Evolutionary conservation across 345 rosid genomes (phyloP).

Genomic region (Melaleuca alternifolia): DNA sequence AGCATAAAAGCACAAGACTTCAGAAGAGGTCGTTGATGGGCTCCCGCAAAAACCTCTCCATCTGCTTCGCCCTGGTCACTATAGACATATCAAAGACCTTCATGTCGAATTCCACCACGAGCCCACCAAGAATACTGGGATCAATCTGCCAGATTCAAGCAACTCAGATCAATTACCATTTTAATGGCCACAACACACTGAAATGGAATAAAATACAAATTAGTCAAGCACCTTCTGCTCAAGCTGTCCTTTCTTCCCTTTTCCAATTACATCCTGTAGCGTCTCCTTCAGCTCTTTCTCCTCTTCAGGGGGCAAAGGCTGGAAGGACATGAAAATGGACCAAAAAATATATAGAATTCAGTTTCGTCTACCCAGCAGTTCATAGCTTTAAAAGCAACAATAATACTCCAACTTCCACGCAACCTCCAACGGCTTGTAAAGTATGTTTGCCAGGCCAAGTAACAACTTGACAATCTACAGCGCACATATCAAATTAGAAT

Average conservation of each 20-base stretch:
- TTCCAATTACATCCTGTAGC: conserved; percentile 63
- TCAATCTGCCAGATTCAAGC: conserved; percentile 47
- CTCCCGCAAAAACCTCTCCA: conserved; percentile 90
- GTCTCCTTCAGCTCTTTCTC: conserved; percentile 83
- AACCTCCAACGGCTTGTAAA: neutral
- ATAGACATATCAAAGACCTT: conserved; percentile 98
- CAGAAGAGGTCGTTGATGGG: conserved; percentile 17
- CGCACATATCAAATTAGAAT: neutral
- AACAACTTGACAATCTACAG: neutral
- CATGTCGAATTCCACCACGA: conserved; percentile 69
- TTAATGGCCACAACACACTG: neutral
- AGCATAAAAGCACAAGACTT: neutral
- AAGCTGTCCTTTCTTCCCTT: conserved; percentile 62
- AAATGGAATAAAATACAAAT: neutral
- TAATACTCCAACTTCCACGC: neutral
- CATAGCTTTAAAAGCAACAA: neutral
- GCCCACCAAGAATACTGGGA: conserved; percentile 86
- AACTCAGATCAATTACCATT: neutral
- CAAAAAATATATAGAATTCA: neutral
- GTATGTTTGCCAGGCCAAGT: neutral
- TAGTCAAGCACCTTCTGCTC: conserved; percentile 64
- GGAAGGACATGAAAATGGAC: conserved; percentile 6
- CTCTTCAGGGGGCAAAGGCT: conserved; percentile 82
- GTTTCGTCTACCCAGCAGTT: neutral
- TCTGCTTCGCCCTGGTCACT: conserved; percentile 73